phyloP scores from a whole-genome alignment of 2,329 filamentous ascomycete genomes.

The Plectosphaerella cucumerina region DNA sequence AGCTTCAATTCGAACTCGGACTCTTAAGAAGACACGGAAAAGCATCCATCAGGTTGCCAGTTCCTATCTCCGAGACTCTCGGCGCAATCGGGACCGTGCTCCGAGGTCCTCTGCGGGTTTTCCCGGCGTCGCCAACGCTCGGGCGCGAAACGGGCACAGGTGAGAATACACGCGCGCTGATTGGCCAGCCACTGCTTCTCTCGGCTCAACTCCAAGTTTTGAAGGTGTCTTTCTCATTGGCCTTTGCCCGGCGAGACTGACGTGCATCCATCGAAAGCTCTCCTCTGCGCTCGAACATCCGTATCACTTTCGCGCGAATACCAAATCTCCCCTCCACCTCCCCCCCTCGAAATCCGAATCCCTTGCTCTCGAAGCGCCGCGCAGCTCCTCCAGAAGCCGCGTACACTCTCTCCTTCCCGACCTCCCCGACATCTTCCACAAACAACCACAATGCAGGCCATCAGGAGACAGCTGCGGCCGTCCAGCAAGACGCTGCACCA shows the following conservation, averaged over 20 bases:
- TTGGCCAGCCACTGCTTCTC: not conserved
- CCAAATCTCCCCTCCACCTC: slow-evolving; percentile 3
- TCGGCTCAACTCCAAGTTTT: slow-evolving; percentile 4
- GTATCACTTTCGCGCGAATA: not conserved
- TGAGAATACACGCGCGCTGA: not conserved
- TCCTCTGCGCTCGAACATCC: not conserved
- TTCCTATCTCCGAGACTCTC: slow-evolving; percentile 3
- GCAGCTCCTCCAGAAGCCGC: not conserved
- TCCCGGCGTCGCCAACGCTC: slow-evolving; percentile 7
- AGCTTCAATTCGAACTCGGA: too few species aligned
- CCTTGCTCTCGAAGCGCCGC: slow-evolving; percentile 6
- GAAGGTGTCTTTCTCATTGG: slow-evolving; percentile 1
- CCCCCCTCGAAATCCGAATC: not conserved
- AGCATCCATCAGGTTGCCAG: too few species aligned
- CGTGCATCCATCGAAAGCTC: slow-evolving; percentile 1
- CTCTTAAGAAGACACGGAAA: too few species aligned
- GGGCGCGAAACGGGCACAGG: not conserved
- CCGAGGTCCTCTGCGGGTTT: slow-evolving; percentile 12
- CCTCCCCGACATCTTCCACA: slow-evolving; percentile 7
- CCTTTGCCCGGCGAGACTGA: not conserved
- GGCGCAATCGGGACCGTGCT: not conserved
- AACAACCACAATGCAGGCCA: slow-evolving; percentile 70
- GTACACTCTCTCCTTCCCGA: slow-evolving; percentile 5
- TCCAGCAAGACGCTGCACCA: slow-evolving; percentile 66
- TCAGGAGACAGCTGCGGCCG: slow-evolving; percentile 68